Conservation (phyloP, 148 eudicot species). For the Camellia japonica region DNA sequence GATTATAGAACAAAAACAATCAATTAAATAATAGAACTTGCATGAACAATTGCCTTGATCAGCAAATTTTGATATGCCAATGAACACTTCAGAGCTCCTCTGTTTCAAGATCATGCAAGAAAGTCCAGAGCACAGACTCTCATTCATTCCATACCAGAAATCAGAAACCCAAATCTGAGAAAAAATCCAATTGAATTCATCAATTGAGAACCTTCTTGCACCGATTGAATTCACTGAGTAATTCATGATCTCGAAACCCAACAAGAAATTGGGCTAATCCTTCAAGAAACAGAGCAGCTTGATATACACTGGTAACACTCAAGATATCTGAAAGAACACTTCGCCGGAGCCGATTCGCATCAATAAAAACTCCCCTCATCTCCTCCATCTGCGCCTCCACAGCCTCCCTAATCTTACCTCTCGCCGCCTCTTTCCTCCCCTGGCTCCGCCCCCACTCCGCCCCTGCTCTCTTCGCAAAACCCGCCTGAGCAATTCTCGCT, state of each 20-base stretch:
- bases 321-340: slow-evolving; percentile 74
- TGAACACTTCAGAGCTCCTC: background rate
- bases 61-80: too few relatives aligned
- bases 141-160: too few relatives aligned
- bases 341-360: slow-evolving; percentile 73
- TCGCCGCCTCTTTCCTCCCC: slow-evolving; percentile 15
- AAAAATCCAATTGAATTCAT: slow-evolving; percentile 16
- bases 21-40: background rate
- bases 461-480: slow-evolving; percentile 42
- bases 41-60: too few relatives aligned
- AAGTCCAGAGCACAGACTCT: background rate
- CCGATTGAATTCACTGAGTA: slow-evolving; percentile 43
- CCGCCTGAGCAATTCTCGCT: slow-evolving; percentile 51
- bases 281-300: slow-evolving; percentile 71
- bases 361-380: slow-evolving; percentile 64
- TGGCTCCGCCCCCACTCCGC: slow-evolving; percentile 33
- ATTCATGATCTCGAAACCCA: slow-evolving; percentile 57
- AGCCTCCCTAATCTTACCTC: slow-evolving; percentile 31
- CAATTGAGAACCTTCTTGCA: slow-evolving; percentile 36
- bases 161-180: background rate
- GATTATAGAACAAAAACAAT: too few relatives aligned
- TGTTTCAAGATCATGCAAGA: background rate
- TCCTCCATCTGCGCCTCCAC: slow-evolving; percentile 54
- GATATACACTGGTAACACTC: slow-evolving; percentile 57
- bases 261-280: slow-evolving; percentile 69